Base-by-base conservation (phyloP, 106 monocot genomes). In the Acorus calamus region DNA sequence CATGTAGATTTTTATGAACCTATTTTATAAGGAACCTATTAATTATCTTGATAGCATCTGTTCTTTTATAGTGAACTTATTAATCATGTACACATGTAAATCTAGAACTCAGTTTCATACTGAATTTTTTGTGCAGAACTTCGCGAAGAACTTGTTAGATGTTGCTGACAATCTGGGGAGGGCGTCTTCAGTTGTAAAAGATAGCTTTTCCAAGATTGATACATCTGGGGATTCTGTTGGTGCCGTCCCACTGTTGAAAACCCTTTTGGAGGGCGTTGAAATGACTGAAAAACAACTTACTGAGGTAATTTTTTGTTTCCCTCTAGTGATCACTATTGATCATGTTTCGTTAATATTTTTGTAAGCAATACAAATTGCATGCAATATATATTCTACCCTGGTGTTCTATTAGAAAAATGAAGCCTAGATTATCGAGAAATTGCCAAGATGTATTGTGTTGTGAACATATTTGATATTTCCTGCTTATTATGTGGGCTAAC, bases 91-190 rank as follows among this genome's bases (percentile, higher is more conserved):
- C 28, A 28, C 28, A 28, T 28, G 28, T 28, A 28, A 28, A 28
- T 28, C 28, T 28, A 28, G 28, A 28, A 28, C 28, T 28, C 14
- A 14, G 7, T 44, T 53, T n/a, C 11, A 11, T n/a, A 8, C 62
- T 14, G 56, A 4, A 11, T 42, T 46, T 77, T 59, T 4, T 49
- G 9, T 63, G 12, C 59, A 96, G 96, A 91, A 66, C 61, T 96
- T 96, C 72, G 86, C 90, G 6, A 96, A 96, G 76, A 67, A 78
- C 73, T 71, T 96, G 54, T 61, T 96, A 52, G 94, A 96, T 83
- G 94, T 96, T 64, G 84, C 94, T 66, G 94, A 96, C 61, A 96
- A 96, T 72, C 75, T 96, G 46, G 90, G 82, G 66, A 84, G 96
- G 78, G 91, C 91, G 59, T 91, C 87, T 55, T 85, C 78, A 76